Conservation (phyloP, 148 eudicot species). For the Spergularia bocconei region DNA sequence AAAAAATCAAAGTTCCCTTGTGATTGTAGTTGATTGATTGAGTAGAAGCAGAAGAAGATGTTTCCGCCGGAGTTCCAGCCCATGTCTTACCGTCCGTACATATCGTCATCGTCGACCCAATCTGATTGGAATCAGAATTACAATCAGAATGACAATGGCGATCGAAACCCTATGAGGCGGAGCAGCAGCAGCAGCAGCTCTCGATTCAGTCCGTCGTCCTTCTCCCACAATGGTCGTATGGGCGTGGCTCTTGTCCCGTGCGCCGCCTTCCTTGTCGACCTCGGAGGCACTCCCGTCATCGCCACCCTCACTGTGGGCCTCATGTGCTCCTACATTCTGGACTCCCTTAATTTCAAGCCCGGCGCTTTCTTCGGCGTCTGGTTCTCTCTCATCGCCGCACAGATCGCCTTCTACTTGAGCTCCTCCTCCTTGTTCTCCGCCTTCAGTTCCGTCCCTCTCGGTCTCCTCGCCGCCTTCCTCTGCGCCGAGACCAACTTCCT, state of each 20-base stretch:
- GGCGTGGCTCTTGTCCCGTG: constrained; percentile 69
- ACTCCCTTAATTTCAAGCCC: constrained; percentile 67
- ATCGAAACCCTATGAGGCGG: constrained; percentile 41
- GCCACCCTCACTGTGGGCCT: constrained; percentile 57
- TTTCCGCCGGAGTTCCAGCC: constrained; percentile 73
- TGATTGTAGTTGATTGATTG: too few species aligned
- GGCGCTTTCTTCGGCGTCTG: constrained; percentile 87
- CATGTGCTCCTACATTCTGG: constrained; percentile 78
- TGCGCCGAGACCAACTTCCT: constrained; percentile 62
- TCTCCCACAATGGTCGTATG: constrained; percentile 62
- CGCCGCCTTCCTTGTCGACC: constrained; percentile 80
- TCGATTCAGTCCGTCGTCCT: constrained; percentile 45
- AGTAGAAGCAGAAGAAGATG: constrained; percentile 27
- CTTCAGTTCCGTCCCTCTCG: constrained; percentile 53
- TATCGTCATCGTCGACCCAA: constrained; percentile 51
- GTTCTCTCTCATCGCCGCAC: constrained; percentile 69
- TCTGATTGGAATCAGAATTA: constrained; percentile 43
- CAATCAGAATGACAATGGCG: constrained; percentile 38
- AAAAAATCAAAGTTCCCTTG: too few species aligned
- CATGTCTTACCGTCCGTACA: constrained; percentile 59
- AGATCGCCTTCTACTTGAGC: constrained; percentile 70
- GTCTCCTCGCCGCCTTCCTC: constrained; percentile 44
- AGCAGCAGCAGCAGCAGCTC: constrained; percentile 25
- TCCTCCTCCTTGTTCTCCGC: constrained; percentile 42
- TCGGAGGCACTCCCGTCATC: constrained; percentile 77